Percentiles rank a stretch among this genome's conserved stretches.
Conservation (phyloP, 345 rosid genomes). For the Firmiana major region DNA sequence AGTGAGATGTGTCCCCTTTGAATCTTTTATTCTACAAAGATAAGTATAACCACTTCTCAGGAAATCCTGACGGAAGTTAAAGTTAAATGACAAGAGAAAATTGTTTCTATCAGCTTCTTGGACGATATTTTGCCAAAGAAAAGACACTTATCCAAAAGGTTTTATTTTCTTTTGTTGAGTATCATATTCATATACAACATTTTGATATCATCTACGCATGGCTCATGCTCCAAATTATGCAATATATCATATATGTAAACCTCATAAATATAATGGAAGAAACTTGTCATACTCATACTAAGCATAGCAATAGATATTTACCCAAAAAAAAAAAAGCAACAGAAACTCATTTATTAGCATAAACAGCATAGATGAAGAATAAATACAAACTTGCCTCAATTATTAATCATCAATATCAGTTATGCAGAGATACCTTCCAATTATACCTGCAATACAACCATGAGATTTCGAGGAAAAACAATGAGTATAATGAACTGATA, state of each 20-base stretch:
- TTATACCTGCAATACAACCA: conserved; percentile 70
- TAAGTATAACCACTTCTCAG: background rate
- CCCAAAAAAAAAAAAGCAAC: background rate
- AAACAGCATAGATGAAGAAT: background rate
- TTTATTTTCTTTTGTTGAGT: background rate
- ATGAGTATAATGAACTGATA: conserved; percentile 69
- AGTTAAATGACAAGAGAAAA: background rate
- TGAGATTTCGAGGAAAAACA: conserved; percentile 78
- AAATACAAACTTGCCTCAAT: background rate
- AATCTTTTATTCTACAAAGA: background rate
- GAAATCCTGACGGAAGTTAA: background rate
- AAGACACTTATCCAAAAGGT: background rate
- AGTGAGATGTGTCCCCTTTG: background rate
- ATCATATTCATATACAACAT: background rate
- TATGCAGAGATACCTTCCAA: conserved; percentile 59
- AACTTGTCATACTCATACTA: background rate
- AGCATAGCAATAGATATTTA: background rate
- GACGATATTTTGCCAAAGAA: background rate
- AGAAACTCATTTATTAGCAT: background rate
- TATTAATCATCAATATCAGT: conserved; percentile 9
- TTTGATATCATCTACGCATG: background rate
- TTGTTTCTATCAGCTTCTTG: background rate
- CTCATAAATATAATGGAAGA: background rate
- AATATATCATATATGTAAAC: background rate
- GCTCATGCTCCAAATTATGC: background rate